Base-by-base conservation (phyloP, 2,329 filamentous ascomycete species). In the Xylaria sp. region DNA sequence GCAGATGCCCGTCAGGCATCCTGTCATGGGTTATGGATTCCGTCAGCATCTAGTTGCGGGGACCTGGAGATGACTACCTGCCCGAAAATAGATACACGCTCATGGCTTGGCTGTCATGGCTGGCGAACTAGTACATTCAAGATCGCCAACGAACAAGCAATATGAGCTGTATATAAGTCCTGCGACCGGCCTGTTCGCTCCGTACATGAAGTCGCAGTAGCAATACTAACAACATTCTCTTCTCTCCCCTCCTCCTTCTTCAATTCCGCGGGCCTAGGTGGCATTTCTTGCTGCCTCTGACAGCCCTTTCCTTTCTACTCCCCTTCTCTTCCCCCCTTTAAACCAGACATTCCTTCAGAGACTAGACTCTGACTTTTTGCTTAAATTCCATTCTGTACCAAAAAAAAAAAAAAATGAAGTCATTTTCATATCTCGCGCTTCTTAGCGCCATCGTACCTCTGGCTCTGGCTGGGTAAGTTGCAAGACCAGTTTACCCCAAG, bases 341-440 rank as follows among this genome's bases (percentile, higher is more conserved):
- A 3, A 33, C 58, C 52, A 3, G 23, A 9, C 9, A 55, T 13
- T 61, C 68, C 9, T 63, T 69, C 46, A 3, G 15, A 41, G 15
- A 43, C n/a, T 3, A 18, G 13, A 33, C 39, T 36, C 28, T 28
- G 4, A 28, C 28, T 28, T 28, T 4, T 28, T 28, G 28, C 28
- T 28, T 28, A 28, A 28, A 6, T 57, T 56, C 58, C 55, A 36
- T 59, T 63, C 51, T 23, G 36, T 69, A 41, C 33, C 10, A n/a
- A n/a, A n/a, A n/a, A n/a, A n/a, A n/a, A 8, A 8, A 12, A 57
- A n/a, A 43, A 68, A 74, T 74, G 72, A 72, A 74, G 66, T 72
- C 72, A 2, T 72, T 72, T 59, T 69, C 71, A 41, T 74, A 74
- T 41, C 57, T 72, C 51, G 72, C 71, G 66, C 72, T 74, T 39